Base-by-base conservation (phyloP, 805 yeast genomes). In the Lipomyces mesembrius region DNA sequence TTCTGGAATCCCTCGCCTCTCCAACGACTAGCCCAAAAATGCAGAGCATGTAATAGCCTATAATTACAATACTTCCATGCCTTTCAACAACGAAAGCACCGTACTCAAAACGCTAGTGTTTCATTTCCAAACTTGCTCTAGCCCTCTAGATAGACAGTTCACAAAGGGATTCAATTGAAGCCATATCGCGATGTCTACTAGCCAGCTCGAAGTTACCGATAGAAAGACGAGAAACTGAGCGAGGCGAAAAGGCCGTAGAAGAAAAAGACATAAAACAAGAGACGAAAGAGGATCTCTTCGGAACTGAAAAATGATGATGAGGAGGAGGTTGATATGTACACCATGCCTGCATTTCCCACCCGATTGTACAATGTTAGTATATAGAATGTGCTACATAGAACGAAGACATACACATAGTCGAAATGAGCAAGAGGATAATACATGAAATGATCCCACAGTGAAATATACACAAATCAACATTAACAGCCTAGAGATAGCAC, bases 11-110 rank as follows among this genome's bases (percentile, higher is more conserved):
- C 25, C 3, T 43, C 11, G 20, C 20, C 22, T n/a, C 49, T 17
- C 49, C 49, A n/a, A 43, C 29, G 22, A 25, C 8, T n/a, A 22
- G 29, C 55, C 55, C 17, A 52, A 52, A 17, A 22, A 14, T 37
- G 5, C 14, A 3, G 14, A 11, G 5, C 32, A 46, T 62, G 62
- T 62, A 14, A 20, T 27, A 46, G 65, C 65, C 37, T 58, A 62
- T 58, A 62, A 62, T 62, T 62, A 62, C 65, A 62, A 35, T 32
- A n/a, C 59, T 49, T 51, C 65, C 63, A 61, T 39, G 37, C n/a
- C 3, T 7, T 11, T 22, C n/a, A 27, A 17, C 22, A 20, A 8
- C 29, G 53, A 54, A 53, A 54, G 60, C 51, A 54, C 43, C 65
- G 65, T 62, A 62, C 65, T 62, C 65, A 62, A 61, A 58, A 62